phyloP scores from a whole-genome alignment of 75 land plant genomes.

The Pinus tabuliformis region DNA sequence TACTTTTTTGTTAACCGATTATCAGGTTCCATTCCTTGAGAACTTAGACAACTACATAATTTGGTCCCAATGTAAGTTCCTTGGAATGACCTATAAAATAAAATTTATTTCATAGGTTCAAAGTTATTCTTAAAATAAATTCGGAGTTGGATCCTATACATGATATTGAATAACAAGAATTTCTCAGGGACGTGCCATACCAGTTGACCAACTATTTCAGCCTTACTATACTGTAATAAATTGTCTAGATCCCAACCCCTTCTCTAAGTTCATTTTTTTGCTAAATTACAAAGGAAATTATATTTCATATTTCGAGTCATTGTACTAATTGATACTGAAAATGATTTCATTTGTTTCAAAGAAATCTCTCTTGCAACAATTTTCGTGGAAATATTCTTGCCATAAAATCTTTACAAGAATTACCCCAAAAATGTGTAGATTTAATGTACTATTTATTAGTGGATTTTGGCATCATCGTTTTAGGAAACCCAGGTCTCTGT shows the following conservation, averaged over 20 bases:
- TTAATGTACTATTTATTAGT: neutral
- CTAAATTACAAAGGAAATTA: neutral
- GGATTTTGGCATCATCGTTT: neutral
- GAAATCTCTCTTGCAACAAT: slow-evolving; percentile 89
- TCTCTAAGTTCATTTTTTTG: neutral
- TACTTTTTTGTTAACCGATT: slow-evolving; percentile 78
- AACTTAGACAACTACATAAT: slow-evolving; percentile 81
- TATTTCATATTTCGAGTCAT: neutral
- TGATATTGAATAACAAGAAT: slow-evolving; percentile 68
- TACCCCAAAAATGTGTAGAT: slow-evolving; percentile 72
- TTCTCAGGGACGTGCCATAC: slow-evolving; percentile 66
- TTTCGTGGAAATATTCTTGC: slow-evolving; percentile 74
- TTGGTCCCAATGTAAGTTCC: slow-evolving; percentile 63
- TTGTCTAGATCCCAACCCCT: slow-evolving; percentile 46
- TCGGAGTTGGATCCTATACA: slow-evolving; percentile 18
- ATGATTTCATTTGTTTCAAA: slow-evolving; percentile 16
- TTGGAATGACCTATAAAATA: neutral
- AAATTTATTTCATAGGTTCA: neutral
- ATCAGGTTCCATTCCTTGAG: slow-evolving; percentile 70
- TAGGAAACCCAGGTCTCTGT: slow-evolving; percentile 82
- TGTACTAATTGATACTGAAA: neutral
- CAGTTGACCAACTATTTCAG: slow-evolving; percentile 69
- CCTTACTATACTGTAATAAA: slow-evolving; percentile 52
- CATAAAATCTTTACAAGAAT: slow-evolving; percentile 66
- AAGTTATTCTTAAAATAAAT: neutral